Conservation (phyloP, 345 rosid genomes). For the Syzygium oleosum region DNA sequence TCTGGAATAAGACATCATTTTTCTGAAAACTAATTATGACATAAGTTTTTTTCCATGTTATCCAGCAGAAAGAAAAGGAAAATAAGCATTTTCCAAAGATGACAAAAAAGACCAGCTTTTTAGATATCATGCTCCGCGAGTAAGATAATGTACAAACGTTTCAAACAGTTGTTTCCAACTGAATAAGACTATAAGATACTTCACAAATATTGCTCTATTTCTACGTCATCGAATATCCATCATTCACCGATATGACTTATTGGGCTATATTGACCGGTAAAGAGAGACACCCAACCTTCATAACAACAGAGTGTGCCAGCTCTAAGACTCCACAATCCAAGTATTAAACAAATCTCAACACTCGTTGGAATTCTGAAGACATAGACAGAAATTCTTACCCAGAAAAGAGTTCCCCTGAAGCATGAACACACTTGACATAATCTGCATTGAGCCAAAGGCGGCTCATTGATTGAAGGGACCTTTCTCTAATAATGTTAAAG, state of each 20-base stretch:
- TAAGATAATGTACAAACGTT: background rate
- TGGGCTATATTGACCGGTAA: background rate
- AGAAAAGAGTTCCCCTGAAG: slow-evolving; percentile 72
- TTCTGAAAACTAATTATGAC: background rate
- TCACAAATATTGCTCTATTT: background rate
- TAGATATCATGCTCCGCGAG: background rate
- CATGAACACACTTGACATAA: slow-evolving; percentile 90
- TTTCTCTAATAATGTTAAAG: slow-evolving; percentile 72
- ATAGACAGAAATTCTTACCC: slow-evolving; percentile 48
- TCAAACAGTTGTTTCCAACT: background rate
- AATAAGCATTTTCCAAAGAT: background rate
- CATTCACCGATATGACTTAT: background rate
- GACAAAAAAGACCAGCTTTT: background rate
- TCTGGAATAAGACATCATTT: background rate
- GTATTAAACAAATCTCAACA: background rate
- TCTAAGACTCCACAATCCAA: background rate
- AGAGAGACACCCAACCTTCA: background rate
- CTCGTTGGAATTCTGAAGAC: background rate
- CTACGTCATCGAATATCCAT: background rate
- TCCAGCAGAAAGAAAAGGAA: background rate
- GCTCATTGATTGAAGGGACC: slow-evolving; percentile 70
- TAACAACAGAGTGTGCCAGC: background rate
- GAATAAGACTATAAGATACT: background rate
- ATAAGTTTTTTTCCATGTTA: background rate
- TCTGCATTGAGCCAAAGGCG: slow-evolving; percentile 81